Percentiles rank a stretch among this genome's conserved stretches.
These are phyloP conservation scores for Apiotrichum gamsii DNA, from an alignment of 1,284 basidiomycete genomes.

Conservation along the genomic window DNA sequence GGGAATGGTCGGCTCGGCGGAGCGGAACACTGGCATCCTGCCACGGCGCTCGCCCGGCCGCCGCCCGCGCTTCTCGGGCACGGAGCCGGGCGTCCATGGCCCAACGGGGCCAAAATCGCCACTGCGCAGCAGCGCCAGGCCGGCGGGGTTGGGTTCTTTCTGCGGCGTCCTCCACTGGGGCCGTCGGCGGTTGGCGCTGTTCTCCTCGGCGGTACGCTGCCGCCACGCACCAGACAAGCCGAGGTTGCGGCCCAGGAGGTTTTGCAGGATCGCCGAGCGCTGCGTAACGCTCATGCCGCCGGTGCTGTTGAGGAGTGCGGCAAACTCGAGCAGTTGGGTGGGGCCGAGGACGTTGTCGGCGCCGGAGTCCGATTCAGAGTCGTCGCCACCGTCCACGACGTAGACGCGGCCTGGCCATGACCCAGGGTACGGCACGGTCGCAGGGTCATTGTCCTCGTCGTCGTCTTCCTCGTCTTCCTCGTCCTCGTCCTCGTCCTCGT, in stretches of 20 bases:
- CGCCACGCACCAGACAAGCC: neutral
- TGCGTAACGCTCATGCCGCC: neutral
- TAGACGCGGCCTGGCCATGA: neutral
- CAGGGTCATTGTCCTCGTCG: slow-evolving; percentile 28
- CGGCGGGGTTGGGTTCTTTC: slow-evolving; percentile 63
- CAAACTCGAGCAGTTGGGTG: no score
- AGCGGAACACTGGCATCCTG: no score
- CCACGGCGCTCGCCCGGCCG: slow-evolving; percentile 1
- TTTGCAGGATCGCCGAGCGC: slow-evolving; percentile 15
- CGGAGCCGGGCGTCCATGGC: slow-evolving; percentile 24
- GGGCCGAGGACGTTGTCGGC: neutral
- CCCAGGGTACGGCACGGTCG: neutral
- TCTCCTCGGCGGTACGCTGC: slow-evolving; percentile 12
- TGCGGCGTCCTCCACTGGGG: slow-evolving; percentile 49
- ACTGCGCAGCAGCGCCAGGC: slow-evolving; percentile 62
- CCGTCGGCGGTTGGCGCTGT: slow-evolving; percentile 2
- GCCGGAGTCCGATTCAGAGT: slow-evolving; percentile 1
- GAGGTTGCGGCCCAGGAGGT: slow-evolving; percentile 21
- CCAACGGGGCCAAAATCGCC: slow-evolving; percentile 79
- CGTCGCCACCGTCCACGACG: slow-evolving; percentile 13
- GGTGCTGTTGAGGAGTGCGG: slow-evolving; percentile 4
- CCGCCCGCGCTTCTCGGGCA: neutral
- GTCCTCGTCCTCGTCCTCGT: slow-evolving; percentile 15
- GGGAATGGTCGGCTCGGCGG: slow-evolving; percentile 63
- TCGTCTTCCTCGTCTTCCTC: slow-evolving; percentile 25